phyloP scores from a whole-genome alignment of 1,284 basidiomycete genomes.

The Meripilus lineatus region DNA sequence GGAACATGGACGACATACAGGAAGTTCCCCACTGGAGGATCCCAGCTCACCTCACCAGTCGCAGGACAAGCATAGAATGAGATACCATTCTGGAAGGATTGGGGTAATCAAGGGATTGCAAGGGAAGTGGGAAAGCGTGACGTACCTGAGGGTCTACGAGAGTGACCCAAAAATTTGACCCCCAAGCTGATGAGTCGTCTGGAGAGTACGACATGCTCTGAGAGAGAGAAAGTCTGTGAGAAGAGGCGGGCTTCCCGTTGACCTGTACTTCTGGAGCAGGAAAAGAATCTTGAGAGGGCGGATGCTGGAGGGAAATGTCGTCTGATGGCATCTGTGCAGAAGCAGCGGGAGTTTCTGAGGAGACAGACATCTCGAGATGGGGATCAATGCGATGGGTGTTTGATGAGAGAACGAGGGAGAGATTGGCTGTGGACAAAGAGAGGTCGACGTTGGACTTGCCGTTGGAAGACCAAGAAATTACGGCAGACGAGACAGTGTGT shows the following conservation, averaged over 20 bases:
- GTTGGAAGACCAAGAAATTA: too few species aligned
- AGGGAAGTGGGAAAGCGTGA: conserved; percentile 8
- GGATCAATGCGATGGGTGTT: too few species aligned
- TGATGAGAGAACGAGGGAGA: too few species aligned
- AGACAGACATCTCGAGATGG: too few species aligned
- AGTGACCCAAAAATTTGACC: conserved; percentile 85
- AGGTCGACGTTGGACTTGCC: too few species aligned
- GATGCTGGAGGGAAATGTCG: too few species aligned
- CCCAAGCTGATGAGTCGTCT: conserved; percentile 58
- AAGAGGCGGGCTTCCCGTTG: conserved; percentile 17
- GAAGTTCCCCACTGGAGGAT: conserved; percentile 85
- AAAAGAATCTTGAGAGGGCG: too few species aligned
- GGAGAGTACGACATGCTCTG: conserved; percentile 17
- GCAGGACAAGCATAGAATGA: conserved; percentile 92
- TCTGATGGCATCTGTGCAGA: too few species aligned
- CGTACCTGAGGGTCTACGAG: conserved; percentile 73
- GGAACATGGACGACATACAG: conserved; percentile 49
- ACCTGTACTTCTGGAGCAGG: conserved; percentile 22
- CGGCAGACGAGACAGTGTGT: too few species aligned
- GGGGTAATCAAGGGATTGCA: conserved; percentile 4
- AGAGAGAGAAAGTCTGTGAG: conserved; percentile 17
- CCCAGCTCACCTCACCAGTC: conserved; percentile 90
- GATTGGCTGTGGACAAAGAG: too few species aligned
- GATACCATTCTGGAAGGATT: conserved; percentile 55
- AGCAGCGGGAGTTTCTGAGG: too few species aligned